Evolutionary conservation across 306 rosid genomes (phyloP).

Genomic region (Lathyrus tuberosus): DNA sequence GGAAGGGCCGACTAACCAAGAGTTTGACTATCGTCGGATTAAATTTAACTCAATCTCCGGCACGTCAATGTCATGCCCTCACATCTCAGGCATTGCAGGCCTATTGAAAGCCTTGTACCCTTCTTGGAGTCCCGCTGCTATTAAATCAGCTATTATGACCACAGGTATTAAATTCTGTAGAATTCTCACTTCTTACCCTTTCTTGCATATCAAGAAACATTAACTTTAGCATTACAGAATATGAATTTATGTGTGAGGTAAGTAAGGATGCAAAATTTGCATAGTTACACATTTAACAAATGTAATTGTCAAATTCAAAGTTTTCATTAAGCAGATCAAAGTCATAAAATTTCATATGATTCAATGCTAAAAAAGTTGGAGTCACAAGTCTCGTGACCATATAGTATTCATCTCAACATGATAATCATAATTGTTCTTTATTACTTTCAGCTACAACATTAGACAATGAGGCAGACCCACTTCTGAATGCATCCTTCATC

Average conservation of each 20-base stretch:
- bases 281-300: not conserved
- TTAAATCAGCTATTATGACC: constrained; percentile 96
- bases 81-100: constrained; percentile 77
- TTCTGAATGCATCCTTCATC: constrained; percentile 57
- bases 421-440: not conserved
- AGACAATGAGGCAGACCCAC: constrained; percentile 58
- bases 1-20: constrained; percentile 76
- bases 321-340: not conserved
- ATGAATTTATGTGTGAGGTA: too few relatives aligned
- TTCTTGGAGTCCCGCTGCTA: constrained; percentile 89
- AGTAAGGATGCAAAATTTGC: not conserved
- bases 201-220: too few relatives aligned
- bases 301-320: not conserved
- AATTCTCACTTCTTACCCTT: too few relatives aligned
- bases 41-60: constrained; percentile 74
- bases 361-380: not conserved
- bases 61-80: constrained; percentile 98
- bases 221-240: too few relatives aligned
- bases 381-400: not conserved
- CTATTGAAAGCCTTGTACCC: constrained; percentile 74
- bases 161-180: constrained; percentile 47
- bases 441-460: constrained; percentile 54
- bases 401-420: not conserved
- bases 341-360: not conserved
- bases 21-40: constrained; percentile 63